A percentile compares a stretch with the other conserved stretches of the same genome.
Conservation (phyloP, 1,139 yeast genomes). For the Candida pseudocylindracea region DNA sequence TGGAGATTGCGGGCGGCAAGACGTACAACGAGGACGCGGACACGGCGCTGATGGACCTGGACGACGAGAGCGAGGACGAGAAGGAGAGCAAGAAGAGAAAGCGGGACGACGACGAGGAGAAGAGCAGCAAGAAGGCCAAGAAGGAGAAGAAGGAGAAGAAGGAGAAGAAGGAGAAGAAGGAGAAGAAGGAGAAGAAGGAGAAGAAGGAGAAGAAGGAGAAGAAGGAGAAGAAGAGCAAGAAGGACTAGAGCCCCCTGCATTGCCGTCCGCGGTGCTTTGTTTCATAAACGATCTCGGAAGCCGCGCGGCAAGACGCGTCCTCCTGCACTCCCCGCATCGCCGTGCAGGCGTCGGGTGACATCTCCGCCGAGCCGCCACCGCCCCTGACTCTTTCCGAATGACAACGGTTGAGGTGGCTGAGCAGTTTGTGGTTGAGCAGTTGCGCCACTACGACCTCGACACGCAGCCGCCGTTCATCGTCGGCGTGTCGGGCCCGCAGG, state of each 20-base stretch:
- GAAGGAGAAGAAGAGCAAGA: slow-evolving; percentile 8
- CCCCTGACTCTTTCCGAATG: too few relatives aligned
- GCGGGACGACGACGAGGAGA: slow-evolving; percentile 4
- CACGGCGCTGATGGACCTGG: slow-evolving; percentile 13
- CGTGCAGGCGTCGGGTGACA: too few relatives aligned
- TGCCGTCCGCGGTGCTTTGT: too few relatives aligned
- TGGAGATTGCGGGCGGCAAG: slow-evolving; percentile 62
- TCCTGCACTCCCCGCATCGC: too few relatives aligned
- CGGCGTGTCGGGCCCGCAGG: slow-evolving; percentile 80
- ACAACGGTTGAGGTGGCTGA: too few relatives aligned
- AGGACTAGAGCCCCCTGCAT: slow-evolving; percentile 4
- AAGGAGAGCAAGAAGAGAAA: slow-evolving; percentile 16
- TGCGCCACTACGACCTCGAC: too few relatives aligned
- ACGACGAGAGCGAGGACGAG: slow-evolving; percentile 25
- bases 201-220: slow-evolving; percentile 20
- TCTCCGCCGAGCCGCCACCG: too few relatives aligned
- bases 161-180: slow-evolving; percentile 5
- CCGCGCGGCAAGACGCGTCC: too few relatives aligned
- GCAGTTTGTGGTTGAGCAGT: too few relatives aligned
- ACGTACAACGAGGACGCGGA: slow-evolving; percentile 84
- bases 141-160: slow-evolving; percentile 8
- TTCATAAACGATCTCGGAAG: too few relatives aligned
- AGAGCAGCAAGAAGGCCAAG: slow-evolving; percentile 4
- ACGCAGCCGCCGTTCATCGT: slow-evolving; percentile 24
- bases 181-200: slow-evolving; percentile 17